A percentile compares a stretch with the other conserved stretches of the same genome.
Evolutionary conservation across 208 protist species (phyloP).

Genomic region (Porcisia deanei): DNA sequence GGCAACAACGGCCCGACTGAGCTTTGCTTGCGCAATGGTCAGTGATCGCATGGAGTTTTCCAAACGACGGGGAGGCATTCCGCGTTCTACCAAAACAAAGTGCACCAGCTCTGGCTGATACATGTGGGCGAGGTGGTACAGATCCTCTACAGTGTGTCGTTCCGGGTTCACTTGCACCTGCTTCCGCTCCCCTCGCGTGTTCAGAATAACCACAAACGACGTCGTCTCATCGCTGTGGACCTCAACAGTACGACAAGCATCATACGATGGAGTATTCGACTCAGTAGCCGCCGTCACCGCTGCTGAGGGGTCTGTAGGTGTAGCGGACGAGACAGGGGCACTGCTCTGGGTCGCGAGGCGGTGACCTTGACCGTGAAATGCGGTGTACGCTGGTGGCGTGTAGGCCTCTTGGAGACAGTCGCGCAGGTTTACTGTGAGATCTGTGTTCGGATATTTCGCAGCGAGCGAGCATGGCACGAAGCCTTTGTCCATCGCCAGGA

Average conservation of each 20-base stretch:
- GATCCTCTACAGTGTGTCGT: conserved; percentile 74
- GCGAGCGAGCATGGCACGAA: conserved; percentile 55
- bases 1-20: conserved; percentile 58
- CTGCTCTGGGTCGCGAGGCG: conserved; percentile 35
- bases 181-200: conserved; percentile 52
- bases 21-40: conserved; percentile 65
- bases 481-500: conserved; percentile 58
- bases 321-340: conserved; percentile 3
- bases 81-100: conserved; percentile 66
- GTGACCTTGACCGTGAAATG: conserved; percentile 68
- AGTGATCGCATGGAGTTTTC: conserved; percentile 28
- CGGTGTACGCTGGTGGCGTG: conserved; percentile 37
- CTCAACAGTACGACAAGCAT: conserved; percentile 29
- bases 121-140: conserved; percentile 60
- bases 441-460: conserved; percentile 56
- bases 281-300: not conserved
- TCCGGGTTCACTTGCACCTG: conserved; percentile 75
- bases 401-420: conserved; percentile 62
- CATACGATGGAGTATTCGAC: conserved; percentile 9
- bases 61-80: conserved; percentile 67
- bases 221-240: conserved; percentile 44
- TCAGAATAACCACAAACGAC: conserved; percentile 67
- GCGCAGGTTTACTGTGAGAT: conserved; percentile 58
- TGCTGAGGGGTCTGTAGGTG: conserved; percentile 1
- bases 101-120: conserved; percentile 36